phyloP scores from a whole-genome alignment of 768 basidiomycete species.

The Mycena olivaceomarginata region DNA sequence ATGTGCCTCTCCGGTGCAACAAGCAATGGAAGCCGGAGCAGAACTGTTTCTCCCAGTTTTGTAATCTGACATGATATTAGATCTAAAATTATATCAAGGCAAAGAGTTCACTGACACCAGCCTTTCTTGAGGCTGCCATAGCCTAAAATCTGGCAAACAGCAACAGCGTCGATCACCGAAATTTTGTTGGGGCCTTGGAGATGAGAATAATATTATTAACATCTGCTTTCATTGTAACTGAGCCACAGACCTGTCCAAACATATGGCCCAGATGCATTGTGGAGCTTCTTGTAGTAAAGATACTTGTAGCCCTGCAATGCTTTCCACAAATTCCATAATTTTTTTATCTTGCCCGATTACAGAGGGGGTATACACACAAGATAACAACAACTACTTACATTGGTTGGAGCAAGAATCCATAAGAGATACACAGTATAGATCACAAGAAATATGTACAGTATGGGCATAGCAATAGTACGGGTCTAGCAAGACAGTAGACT shows the following conservation, averaged over 20 bases:
- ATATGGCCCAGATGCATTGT: slow-evolving; percentile 73
- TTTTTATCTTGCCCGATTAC: slow-evolving; percentile 63
- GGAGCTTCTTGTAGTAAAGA: slow-evolving; percentile 65
- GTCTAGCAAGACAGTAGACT: no score
- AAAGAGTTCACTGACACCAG: slow-evolving; percentile 26
- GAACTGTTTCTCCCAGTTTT: slow-evolving; percentile 5
- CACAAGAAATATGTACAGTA: no score
- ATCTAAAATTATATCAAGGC: background rate
- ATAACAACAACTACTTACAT: no score
- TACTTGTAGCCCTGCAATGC: slow-evolving; percentile 64
- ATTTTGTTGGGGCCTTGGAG: slow-evolving; percentile 38
- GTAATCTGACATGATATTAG: slow-evolving; percentile 26
- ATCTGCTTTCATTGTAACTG: background rate
- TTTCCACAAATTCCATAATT: slow-evolving; percentile 59
- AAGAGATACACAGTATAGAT: no score
- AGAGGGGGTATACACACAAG: no score
- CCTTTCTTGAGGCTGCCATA: slow-evolving; percentile 37
- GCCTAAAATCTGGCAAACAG: slow-evolving; percentile 34
- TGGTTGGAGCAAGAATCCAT: no score
- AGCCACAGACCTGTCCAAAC: slow-evolving; percentile 70
- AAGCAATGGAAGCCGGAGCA: slow-evolving; percentile 19
- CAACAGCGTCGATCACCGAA: slow-evolving; percentile 30
- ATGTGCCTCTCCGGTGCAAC: slow-evolving; percentile 50
- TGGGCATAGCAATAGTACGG: no score
- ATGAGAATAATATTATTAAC: background rate